Base-by-base conservation (phyloP, 805 yeast genomes). In the Yarrowia sp. region DNA sequence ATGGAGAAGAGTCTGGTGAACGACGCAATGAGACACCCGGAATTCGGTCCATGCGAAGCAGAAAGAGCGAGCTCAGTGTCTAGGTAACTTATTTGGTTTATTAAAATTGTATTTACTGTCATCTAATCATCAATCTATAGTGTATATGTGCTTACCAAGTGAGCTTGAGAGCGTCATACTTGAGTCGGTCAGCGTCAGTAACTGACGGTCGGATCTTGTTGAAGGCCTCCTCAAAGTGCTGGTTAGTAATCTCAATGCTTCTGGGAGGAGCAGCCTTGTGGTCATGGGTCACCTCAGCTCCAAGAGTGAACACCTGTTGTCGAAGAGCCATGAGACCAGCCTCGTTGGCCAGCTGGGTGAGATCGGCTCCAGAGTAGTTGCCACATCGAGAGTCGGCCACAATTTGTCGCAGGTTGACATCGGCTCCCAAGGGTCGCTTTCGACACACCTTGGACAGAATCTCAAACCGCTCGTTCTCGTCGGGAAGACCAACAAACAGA, bases 331-430 rank as follows among this genome's bases (percentile, higher is more conserved):
- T 77, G 6, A 92, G 95, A 69, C 96, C 92, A n/a, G 98, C 96
- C 73, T 95, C 98, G 71, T 97, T 82, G 1, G 90, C 93, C 65
- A 95, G 77, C 2, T 97, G 91, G 0, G 96, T 91, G 65, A 95
- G 80, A 80, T 95, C 99, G 0, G 99, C 99, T 73, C 99, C 99
- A 3, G 96, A 89, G 74, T 90, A 95, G 77, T 91, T 93, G 67
- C 90, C 81, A 77, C 97, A 89, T 70, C 92, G 83, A 67, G 84
- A 87, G 75, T 91, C 96, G 42, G 82, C 80, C 0, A 96, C 92
- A 63, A 93, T 79, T 0, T 74, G 68, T 1, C 72, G 72, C 41
- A 93, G 78, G 68, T 90, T 84, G 22, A 95, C 92, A 28, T 81
- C 79, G 0, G 74, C 61, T 18, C 81, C 83, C 17, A 93, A 69